Base-by-base conservation (phyloP, 1,284 basidiomycete genomes). In the Ganoderma sp. region DNA sequence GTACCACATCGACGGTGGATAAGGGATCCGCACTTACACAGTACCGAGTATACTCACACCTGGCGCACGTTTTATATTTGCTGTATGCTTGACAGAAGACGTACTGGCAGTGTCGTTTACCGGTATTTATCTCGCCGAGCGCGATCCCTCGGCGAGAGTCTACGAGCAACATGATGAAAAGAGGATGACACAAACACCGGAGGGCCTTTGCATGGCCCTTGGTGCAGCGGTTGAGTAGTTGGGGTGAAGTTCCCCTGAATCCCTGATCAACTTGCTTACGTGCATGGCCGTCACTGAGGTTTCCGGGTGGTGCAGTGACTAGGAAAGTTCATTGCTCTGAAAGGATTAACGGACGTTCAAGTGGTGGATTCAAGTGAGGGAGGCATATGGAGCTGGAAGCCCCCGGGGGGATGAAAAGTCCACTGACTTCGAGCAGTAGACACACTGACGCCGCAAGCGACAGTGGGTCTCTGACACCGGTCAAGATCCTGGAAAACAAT, bases 11-110 rank as follows among this genome's bases (percentile, higher is more conserved):
- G 9, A 58, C 34, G 32, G 32, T 3, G 32, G 32, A 32, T 32
- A 32, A 3, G 32, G 32, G 25, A 52, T 22, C 1, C 37, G 3
- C 9, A 58, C 56, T 3, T 58, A 58, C 34, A 14, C 56, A 58
- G 37, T 58, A 58, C 17, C 56, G 56, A 10, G 56, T 34, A 19
- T 58, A 58, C 32, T 58, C 12, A 22, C 59, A 61, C 15, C 12
- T 19, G 15, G 22, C 41, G 59, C 41, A 45, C 10, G 59, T 25
- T 43, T 61, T 61, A 12, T 42, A 22, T 45, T 62, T 62, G 28
- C 43, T 43, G 14, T 5, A 7, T n/a, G 56, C 56, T 58, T n/a
- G 34, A 8, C 61, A 48, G 17, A 62, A 22, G 37, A 37, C 14
- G n/a, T 50, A 48, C 32, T 45, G 32, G 22, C 61, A 45, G 19